Percentiles rank a stretch among this genome's conserved stretches.
Conservation (phyloP, 2,329 filamentous ascomycete genomes). For the Fusarium metavorans region DNA sequence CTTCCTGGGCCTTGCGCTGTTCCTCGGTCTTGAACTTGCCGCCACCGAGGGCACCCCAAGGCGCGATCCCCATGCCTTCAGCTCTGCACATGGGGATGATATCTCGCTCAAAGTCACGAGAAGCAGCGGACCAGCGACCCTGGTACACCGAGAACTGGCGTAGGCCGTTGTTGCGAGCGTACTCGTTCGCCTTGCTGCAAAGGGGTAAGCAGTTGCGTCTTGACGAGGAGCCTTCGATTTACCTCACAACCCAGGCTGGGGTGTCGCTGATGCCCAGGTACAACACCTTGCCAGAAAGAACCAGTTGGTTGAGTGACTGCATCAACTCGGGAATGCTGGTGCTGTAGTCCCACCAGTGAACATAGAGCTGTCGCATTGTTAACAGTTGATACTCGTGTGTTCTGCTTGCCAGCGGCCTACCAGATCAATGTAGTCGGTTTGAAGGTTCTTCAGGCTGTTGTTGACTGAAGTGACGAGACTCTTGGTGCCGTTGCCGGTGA, state of each 20-base stretch:
- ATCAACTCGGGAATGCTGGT: slow-evolving; percentile 76
- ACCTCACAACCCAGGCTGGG: slow-evolving; percentile 75
- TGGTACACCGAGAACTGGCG: slow-evolving; percentile 72
- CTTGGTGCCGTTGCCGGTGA: slow-evolving; percentile 71
- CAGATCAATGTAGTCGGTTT: slow-evolving; percentile 77
- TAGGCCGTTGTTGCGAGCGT: slow-evolving; percentile 77
- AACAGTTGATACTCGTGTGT: not conserved
- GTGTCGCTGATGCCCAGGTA: slow-evolving; percentile 77
- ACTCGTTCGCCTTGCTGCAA: slow-evolving; percentile 70
- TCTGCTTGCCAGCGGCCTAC: slow-evolving; percentile 47
- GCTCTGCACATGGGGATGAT: slow-evolving; percentile 58
- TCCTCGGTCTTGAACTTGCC: slow-evolving; percentile 59
- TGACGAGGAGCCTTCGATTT: not conserved
- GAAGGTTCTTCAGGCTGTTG: slow-evolving; percentile 69
- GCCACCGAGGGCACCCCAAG: slow-evolving; percentile 69
- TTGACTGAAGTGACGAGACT: slow-evolving; percentile 67
- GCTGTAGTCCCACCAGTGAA: slow-evolving; percentile 78
- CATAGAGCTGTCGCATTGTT: slow-evolving; percentile 59
- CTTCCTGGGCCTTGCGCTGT: slow-evolving; percentile 50
- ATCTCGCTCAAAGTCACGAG: slow-evolving; percentile 56
- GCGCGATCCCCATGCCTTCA: slow-evolving; percentile 65
- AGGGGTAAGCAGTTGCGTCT: slow-evolving; percentile 13
- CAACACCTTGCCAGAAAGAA: slow-evolving; percentile 69
- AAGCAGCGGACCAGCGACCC: slow-evolving; percentile 55
- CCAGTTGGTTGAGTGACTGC: slow-evolving; percentile 73